Base-by-base conservation (phyloP, 2,329 filamentous ascomycete species). In the Cadophora sp. region DNA sequence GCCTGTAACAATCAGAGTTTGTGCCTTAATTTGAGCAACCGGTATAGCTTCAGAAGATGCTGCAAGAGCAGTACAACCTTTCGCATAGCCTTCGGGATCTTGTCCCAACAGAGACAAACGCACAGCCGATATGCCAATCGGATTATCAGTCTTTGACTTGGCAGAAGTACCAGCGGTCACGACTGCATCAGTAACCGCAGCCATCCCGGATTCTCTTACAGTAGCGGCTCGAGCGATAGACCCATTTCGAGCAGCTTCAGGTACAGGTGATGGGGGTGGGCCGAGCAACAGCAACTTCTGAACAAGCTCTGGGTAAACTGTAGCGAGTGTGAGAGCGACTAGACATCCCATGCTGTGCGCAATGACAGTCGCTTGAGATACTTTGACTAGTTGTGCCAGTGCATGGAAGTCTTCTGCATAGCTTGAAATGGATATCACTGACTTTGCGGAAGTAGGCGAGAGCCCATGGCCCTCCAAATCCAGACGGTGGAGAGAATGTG, bases 401-500 rank as follows among this genome's bases (percentile, higher is more conserved):
- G 76, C 77, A 3, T 75, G 64, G 1, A 86, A 72, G 65, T 86
- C 84, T 0, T 69, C 68, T 0, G 81, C 81, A 53, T 84, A 81
- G 0, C 80, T 83, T 0, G 76, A 72, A 46, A 88, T 81, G 6
- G 77, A 81, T 12, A 85, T 63, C 1, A 71, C 71, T 60, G 78
- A 82, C 2, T 80, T 76, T 0, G 85, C 81, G 9, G 80, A 81
- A 0, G 85, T 86, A 0, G 85, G 85, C 1, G 83, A 85, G 7
- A 84, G 77, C 0, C 86, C 86, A 69, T 87, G 85, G 2, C 86
- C 86, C 75, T 88, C 86, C 2, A 88, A 77, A 69, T 88, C 86
- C 67, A 83, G 82, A 0, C 86, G 73, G 68, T 85, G 81, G 6
- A 81, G 68, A 1, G 72, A 77, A 70, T 80, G 75, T 1, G 74